These are phyloP conservation scores for Termitomyces bulborhizus DNA, from an alignment of 768 basidiomycete species.

Conservation along the genomic window DNA sequence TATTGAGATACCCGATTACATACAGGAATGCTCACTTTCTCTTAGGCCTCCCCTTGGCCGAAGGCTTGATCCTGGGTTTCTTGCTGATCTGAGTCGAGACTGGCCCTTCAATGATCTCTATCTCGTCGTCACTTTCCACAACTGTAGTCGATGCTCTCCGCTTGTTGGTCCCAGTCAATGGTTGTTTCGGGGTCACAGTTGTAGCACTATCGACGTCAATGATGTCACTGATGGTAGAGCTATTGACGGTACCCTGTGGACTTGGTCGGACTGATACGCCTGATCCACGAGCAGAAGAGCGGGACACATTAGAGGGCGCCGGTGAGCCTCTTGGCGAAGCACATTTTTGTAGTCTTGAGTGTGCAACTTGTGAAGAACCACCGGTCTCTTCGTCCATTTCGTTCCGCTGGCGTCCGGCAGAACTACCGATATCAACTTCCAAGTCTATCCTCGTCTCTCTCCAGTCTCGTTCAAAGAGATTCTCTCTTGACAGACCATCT, in stretches of 20 bases:
- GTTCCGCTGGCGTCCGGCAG: slow-evolving; percentile 14
- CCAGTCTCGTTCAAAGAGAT: slow-evolving; percentile 70
- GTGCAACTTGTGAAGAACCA: slow-evolving; percentile 9
- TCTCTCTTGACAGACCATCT: slow-evolving; percentile 58
- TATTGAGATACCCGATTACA: background rate
- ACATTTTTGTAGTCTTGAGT: slow-evolving; percentile 16
- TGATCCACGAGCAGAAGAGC: slow-evolving; percentile 42
- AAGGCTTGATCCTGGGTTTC: slow-evolving; percentile 30
- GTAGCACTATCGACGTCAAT: slow-evolving; percentile 37
- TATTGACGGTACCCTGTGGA: slow-evolving; percentile 36
- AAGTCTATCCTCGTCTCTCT: slow-evolving; percentile 56
- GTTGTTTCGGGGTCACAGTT: slow-evolving; percentile 18
- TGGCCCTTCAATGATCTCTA: slow-evolving; percentile 47
- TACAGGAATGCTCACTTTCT: slow-evolving; percentile 16
- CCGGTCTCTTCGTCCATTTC: slow-evolving; percentile 18
- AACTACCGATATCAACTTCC: slow-evolving; percentile 23
- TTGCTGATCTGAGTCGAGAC: slow-evolving; percentile 19
- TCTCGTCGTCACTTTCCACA: slow-evolving; percentile 45
- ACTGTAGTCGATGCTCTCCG: slow-evolving; percentile 36
- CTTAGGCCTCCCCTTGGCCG: slow-evolving; percentile 33
- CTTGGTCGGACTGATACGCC: slow-evolving; percentile 49
- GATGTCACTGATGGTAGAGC: slow-evolving; percentile 35
- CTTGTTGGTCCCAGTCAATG: slow-evolving; percentile 28
- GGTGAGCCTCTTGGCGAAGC: slow-evolving; percentile 31
- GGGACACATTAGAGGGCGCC: slow-evolving; percentile 34